Conservation (phyloP, 225 moss, liverwort and hornwort species). For the Polytrichum commune region DNA sequence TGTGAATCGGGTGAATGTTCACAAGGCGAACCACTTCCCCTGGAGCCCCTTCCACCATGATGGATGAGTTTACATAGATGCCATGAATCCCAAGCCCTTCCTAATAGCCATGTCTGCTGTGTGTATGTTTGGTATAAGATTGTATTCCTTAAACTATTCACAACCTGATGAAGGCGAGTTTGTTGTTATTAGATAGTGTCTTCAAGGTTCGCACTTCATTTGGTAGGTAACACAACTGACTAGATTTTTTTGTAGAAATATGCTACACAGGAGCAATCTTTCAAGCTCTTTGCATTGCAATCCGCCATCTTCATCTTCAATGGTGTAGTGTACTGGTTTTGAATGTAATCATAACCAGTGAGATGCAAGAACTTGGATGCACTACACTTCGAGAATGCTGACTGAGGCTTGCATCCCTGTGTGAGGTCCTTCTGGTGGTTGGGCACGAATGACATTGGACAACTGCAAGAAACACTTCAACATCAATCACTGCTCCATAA, state of each 20-base stretch:
- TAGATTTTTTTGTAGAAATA: conserved; percentile 18
- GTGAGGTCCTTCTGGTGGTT: conserved; percentile 9
- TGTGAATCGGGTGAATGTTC: too few species aligned
- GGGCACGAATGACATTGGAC: conserved; percentile 20
- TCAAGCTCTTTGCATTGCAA: conserved; percentile 13
- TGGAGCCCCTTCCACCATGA: too few species aligned
- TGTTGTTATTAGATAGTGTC: conserved; percentile 5
- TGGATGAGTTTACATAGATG: too few species aligned
- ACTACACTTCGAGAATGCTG: conserved; percentile 6
- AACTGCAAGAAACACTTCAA: conserved; percentile 4
- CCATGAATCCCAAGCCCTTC: neutral
- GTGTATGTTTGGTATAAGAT: neutral
- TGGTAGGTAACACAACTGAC: conserved; percentile 9
- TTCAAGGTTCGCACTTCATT: conserved; percentile 29
- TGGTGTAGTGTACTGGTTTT: conserved; percentile 21
- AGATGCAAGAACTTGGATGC: conserved; percentile 13
- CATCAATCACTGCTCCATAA: neutral
- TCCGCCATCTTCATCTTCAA: neutral
- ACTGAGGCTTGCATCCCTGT: conserved; percentile 25
- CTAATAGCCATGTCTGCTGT: neutral
- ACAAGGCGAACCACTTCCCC: too few species aligned
- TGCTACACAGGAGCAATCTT: conserved; percentile 10
- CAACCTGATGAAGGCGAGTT: conserved; percentile 18
- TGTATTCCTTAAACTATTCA: neutral
- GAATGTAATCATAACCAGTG: conserved; percentile 20